A percentile compares a stretch with the other conserved stretches of the same genome.
phyloP scores from a whole-genome alignment of 192 early-diverging fungal species.

The Gaertneriomyces semiglobifer region DNA sequence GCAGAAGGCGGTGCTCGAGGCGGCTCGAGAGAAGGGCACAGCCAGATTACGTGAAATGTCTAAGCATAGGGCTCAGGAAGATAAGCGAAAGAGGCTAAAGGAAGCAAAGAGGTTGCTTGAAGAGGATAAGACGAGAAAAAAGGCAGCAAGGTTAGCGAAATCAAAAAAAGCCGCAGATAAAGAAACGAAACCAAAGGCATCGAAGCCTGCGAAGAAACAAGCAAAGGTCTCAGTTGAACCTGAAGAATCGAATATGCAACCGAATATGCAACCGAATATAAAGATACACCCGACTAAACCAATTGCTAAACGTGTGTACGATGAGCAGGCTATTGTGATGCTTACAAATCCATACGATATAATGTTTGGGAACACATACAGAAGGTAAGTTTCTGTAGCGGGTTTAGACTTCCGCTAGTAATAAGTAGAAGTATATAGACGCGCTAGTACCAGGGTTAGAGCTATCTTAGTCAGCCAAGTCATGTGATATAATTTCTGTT shows the following conservation, averaged over 20 bases:
- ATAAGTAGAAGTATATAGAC: no score
- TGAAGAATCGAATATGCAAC: no score
- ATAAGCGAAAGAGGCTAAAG: not conserved
- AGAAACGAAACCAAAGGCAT: not conserved
- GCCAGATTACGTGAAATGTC: not conserved
- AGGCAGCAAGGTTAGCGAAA: not conserved
- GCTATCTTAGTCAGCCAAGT: no score
- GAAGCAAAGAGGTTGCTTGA: not conserved
- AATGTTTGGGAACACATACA: no score
- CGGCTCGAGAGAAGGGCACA: not conserved
- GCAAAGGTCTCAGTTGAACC: not conserved
- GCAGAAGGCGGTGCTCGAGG: constrained; percentile 3
- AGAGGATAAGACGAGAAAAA: not conserved
- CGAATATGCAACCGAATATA: not conserved
- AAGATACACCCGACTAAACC: not conserved
- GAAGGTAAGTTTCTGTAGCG: no score
- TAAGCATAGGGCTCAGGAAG: not conserved
- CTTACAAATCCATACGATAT: constrained; percentile 4
- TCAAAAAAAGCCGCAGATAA: not conserved
- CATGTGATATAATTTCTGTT: no score
- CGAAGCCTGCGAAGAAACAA: not conserved
- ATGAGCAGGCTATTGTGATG: no score
- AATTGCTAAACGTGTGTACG: no score
- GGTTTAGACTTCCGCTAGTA: no score
- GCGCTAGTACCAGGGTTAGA: no score